phyloP scores from a whole-genome alignment of 371 early-diverging fungal genomes.

The Smittium culicis region DNA sequence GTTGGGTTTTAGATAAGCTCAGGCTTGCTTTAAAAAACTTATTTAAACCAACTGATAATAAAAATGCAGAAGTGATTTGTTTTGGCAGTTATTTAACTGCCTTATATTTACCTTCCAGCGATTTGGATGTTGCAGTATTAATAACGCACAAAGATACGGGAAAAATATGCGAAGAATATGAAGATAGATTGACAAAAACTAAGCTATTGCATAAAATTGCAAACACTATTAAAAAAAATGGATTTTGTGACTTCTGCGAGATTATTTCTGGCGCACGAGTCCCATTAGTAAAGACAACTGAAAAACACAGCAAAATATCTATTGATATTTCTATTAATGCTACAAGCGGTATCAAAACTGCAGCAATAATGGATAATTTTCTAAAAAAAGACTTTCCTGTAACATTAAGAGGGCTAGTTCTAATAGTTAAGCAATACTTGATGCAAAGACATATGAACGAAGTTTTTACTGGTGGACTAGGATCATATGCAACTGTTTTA shows the following conservation, averaged over 20 bases:
- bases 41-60: constrained; percentile 18
- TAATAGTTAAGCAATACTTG: constrained; percentile 76
- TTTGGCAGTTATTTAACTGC: constrained; percentile 80
- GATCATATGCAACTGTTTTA: constrained; percentile 79
- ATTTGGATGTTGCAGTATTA: too few species aligned
- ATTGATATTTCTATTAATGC: constrained; percentile 77
- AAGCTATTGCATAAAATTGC: too few species aligned
- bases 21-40: constrained; percentile 30
- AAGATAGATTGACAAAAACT: too few species aligned
- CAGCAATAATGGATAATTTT: constrained; percentile 40
- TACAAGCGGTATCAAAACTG: constrained; percentile 48
- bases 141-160: too few species aligned
- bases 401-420: constrained; percentile 47
- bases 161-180: too few species aligned
- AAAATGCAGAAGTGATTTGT: constrained; percentile 36
- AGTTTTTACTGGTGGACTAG: constrained; percentile 83
- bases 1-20: constrained; percentile 49
- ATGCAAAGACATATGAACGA: constrained; percentile 64
- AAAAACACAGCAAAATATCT: constrained; percentile 43
- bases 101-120: too few species aligned
- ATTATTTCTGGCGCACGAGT: too few species aligned
- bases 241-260: too few species aligned
- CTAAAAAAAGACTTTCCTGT: constrained; percentile 34
- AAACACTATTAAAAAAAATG: too few species aligned
- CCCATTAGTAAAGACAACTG: too few species aligned